phyloP scores from a whole-genome alignment of 1,139 yeast genomes.

The Eremothecium cymbalariae region DNA sequence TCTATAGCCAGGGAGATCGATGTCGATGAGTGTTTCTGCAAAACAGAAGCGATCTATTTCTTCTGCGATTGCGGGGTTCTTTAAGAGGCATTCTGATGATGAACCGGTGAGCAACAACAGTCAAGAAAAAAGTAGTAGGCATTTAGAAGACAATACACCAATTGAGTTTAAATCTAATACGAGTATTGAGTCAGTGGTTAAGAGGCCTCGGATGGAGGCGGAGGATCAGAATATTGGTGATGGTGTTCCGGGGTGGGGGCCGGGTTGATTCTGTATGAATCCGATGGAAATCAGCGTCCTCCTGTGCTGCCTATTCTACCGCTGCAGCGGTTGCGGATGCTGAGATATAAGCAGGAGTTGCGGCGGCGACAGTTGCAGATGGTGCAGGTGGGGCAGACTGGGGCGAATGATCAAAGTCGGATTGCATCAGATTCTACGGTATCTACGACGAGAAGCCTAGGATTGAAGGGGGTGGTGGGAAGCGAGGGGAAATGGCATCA shows the following conservation, averaged over 20 bases:
- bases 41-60: conserved; percentile 22
- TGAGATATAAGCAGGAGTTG: conserved; percentile 24
- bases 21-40: conserved; percentile 4
- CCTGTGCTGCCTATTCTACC: conserved; percentile 29
- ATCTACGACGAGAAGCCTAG: neutral
- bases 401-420: conserved; percentile 4
- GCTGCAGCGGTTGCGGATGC: conserved; percentile 24
- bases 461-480: conserved; percentile 2
- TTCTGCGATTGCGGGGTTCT: conserved; percentile 21
- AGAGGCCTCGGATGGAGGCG: conserved; percentile 6
- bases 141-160: conserved; percentile 2
- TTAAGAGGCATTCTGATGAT: conserved; percentile 12
- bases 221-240: conserved; percentile 1
- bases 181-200: conserved; percentile 8
- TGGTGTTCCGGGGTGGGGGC: conserved; percentile 5
- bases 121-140: conserved; percentile 11
- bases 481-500: neutral
- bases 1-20: neutral
- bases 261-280: conserved; percentile 13
- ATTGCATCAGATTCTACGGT: neutral
- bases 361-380: conserved; percentile 11
- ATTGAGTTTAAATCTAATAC: conserved; percentile 8
- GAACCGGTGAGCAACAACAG: too few relatives aligned
- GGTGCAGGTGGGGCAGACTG: conserved; percentile 1
- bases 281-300: conserved; percentile 18